A percentile compares a stretch with the other conserved stretches of the same genome.
These are phyloP conservation scores for Prunus mira DNA, from an alignment of 306 rosid genomes.

Conservation along the genomic window DNA sequence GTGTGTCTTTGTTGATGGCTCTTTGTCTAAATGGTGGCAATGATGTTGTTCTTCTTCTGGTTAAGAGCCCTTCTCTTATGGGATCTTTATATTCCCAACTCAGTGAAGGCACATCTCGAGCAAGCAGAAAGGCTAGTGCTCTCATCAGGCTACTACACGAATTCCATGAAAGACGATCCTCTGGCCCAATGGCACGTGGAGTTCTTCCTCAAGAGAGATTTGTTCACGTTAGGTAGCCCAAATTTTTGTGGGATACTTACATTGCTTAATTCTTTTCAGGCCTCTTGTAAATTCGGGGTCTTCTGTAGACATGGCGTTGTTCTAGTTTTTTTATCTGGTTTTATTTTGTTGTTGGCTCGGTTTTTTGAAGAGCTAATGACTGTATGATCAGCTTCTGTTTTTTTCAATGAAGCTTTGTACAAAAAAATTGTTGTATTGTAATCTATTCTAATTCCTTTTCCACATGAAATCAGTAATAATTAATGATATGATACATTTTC, in stretches of 20 bases:
- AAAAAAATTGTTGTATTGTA: conserved; percentile 8
- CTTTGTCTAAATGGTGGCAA: conserved; percentile 56
- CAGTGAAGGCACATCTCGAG: conserved; percentile 63
- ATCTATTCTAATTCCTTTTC: conserved; percentile 14
- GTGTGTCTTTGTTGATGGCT: conserved; percentile 67
- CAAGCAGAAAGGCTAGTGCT: conserved; percentile 59
- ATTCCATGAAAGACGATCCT: conserved; percentile 51
- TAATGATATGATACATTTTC: conserved; percentile 5
- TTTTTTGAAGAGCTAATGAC: conserved; percentile 53
- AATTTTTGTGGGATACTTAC: conserved; percentile 22
- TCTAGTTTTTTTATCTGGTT: conserved; percentile 4
- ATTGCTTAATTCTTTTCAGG: conserved; percentile 8
- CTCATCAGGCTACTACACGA: conserved; percentile 69
- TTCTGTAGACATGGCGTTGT: conserved; percentile 11
- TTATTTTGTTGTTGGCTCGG: conserved; percentile 42
- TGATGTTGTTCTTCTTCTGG: conserved; percentile 48
- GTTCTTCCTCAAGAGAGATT: conserved; percentile 51
- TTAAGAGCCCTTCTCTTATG: conserved; percentile 60
- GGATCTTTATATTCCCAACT: conserved; percentile 57
- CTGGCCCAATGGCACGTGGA: conserved; percentile 34
- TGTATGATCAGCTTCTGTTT: conserved; percentile 46
- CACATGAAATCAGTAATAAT: conserved; percentile 16
- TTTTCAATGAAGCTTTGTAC: conserved; percentile 51
- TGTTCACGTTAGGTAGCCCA: conserved; percentile 61
- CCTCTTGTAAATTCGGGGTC: conserved; percentile 28